phyloP scores from a whole-genome alignment of 768 basidiomycete genomes.

The Pleurotus tuber-regium region DNA sequence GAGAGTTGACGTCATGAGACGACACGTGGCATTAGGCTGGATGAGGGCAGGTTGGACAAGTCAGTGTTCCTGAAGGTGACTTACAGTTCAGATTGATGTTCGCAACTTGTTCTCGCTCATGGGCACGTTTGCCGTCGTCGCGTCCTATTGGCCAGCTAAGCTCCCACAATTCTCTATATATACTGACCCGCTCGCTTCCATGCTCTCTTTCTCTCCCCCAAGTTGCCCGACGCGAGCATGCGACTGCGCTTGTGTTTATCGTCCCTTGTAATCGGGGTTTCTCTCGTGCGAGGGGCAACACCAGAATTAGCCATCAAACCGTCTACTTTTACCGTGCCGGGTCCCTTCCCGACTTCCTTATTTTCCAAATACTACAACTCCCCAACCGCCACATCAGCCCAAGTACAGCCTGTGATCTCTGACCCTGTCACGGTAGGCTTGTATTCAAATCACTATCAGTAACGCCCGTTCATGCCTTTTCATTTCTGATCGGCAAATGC shows the following conservation, averaged over 20 bases:
- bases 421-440: slow-evolving; percentile 62
- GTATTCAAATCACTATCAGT: slow-evolving; percentile 13
- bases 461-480: not conserved
- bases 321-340: slow-evolving; percentile 56
- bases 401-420: slow-evolving; percentile 75
- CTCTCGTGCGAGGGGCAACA: not conserved
- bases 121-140: not conserved
- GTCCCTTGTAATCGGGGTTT: not conserved
- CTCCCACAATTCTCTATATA: not conserved
- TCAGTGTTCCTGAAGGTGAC: not conserved
- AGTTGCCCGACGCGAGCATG: not conserved
- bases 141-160: not conserved
- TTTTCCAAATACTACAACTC: slow-evolving; percentile 69
- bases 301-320: slow-evolving; percentile 21
- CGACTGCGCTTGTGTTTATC: not conserved
- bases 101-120: not conserved
- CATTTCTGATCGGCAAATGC: not conserved
- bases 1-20: slow-evolving; percentile 2
- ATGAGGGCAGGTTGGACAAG: not conserved
- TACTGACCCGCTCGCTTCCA: not conserved
- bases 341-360: slow-evolving; percentile 61
- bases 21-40: slow-evolving; percentile 5
- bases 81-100: not conserved
- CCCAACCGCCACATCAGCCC: slow-evolving; percentile 68
- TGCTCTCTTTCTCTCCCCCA: not conserved